Base-by-base conservation (phyloP, 139 green algal species). In the Coelastrella sp. region DNA sequence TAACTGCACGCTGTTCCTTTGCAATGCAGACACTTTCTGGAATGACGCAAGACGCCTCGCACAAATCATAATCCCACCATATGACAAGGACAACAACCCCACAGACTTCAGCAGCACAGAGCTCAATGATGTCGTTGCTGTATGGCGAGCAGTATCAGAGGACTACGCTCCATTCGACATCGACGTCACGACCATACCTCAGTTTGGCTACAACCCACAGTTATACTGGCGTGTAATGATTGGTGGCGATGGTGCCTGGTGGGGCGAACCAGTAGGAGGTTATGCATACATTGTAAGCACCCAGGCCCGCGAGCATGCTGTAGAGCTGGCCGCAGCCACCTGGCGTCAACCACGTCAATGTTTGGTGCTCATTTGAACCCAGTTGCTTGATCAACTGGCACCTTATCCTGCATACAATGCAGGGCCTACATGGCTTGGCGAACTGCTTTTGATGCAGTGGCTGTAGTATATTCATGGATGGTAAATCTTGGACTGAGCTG, bases 81-180 rank as follows among this genome's bases (percentile, higher is more conserved):
- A 88, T 71, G 80, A 86, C 80, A 86, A 79, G 32, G 87, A 91
- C 17, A 68, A 80, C 78, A 71, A 61, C 32, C 0, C 77, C 17
- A 20, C 77, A 7, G 61, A 20, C 7, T 91, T 87, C n/a, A 86
- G 57, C 10, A 22, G 5, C 23, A 2, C 5, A 8, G 81, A 87
- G 61, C 81, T 74, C 16, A 78, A 20, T 5, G 81, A 87, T 58
- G 64, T 87, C 16, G 61, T 87, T 66, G 61, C 81, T n/a, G 22
- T 89, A 7, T 89, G 84, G 84, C 56, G 84, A 5, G 84, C 68
- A n/a, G 84, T 89, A 7, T 54, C 66, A 19, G 84, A 89, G 68
- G 84, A 89, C 19, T 89, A 89, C 54, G 22, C 56, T 4, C 71
- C 84, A 11, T 89, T 81, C 10, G 84, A 89, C 32, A 56, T 89